These are phyloP conservation scores for Diplodia seriata DNA, from an alignment of 2,329 filamentous ascomycete genomes.

Conservation along the genomic window DNA sequence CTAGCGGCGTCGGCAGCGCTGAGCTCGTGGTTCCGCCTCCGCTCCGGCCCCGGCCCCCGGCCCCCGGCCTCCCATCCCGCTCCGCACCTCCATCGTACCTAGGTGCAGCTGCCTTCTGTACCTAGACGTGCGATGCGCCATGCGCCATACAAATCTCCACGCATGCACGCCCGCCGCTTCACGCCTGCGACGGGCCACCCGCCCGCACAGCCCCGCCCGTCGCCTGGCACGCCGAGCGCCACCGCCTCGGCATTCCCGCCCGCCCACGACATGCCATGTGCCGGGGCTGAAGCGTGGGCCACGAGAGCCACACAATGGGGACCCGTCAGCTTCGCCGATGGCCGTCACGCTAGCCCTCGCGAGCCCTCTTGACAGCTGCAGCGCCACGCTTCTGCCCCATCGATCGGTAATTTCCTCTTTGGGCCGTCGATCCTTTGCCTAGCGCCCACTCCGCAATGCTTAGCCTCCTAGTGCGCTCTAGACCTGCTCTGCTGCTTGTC, in stretches of 20 bases:
- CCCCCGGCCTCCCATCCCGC: background rate
- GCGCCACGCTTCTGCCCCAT: conserved; percentile 9
- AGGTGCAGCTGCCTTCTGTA: no score
- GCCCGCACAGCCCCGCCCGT: no score
- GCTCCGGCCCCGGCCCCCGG: no score
- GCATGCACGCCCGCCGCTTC: background rate
- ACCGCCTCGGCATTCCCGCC: background rate
- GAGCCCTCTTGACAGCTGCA: conserved; percentile 2
- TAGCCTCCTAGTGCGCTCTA: background rate
- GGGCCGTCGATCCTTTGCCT: conserved; percentile 3
- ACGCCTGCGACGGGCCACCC: no score
- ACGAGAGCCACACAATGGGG: conserved; percentile 14
- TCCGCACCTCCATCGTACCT: background rate
- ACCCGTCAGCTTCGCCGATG: conserved; percentile 7
- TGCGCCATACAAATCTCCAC: background rate
- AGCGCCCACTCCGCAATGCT: conserved; percentile 14
- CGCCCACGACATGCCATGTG: background rate
- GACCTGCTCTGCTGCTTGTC: background rate
- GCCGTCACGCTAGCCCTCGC: conserved; percentile 1
- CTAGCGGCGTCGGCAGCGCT: background rate
- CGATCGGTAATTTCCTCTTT: background rate
- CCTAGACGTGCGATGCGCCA: no score
- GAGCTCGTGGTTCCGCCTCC: background rate
- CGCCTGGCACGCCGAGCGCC: no score
- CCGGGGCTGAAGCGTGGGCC: background rate